Conservation (phyloP, 495 filamentous ascomycete species). For the Penicillium diatomitis region DNA sequence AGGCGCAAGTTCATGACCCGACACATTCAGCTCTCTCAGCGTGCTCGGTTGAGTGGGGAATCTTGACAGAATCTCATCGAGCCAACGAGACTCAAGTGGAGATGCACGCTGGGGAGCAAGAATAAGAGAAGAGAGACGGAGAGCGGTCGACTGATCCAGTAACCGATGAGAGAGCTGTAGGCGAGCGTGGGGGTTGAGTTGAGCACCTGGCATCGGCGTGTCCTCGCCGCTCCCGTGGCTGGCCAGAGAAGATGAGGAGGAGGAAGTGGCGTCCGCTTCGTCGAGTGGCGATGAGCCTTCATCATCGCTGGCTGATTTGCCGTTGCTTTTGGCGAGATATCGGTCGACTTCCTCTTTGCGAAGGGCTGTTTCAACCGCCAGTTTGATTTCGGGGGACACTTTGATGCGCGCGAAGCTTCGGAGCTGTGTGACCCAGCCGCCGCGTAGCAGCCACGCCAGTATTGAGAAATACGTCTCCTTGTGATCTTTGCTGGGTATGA, state of each 20-base stretch:
- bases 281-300: slow-evolving; percentile 2
- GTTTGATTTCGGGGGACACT: slow-evolving; percentile 41
- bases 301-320: slow-evolving; percentile 11
- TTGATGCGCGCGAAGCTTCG: slow-evolving; percentile 80
- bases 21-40: neutral
- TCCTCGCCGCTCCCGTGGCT: slow-evolving; percentile 35
- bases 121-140: slow-evolving; percentile 39
- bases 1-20: slow-evolving; percentile 16
- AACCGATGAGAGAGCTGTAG: slow-evolving; percentile 29
- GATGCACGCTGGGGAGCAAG: slow-evolving; percentile 46
- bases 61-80: slow-evolving; percentile 58
- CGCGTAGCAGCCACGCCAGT: slow-evolving; percentile 82
- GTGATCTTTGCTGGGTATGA: slow-evolving; percentile 84
- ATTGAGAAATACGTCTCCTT: slow-evolving; percentile 80
- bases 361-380: slow-evolving; percentile 34
- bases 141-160: slow-evolving; percentile 28
- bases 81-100: slow-evolving; percentile 57
- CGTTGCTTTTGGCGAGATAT: slow-evolving; percentile 25
- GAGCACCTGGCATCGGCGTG: slow-evolving; percentile 24
- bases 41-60: slow-evolving; percentile 33
- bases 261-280: slow-evolving; percentile 25
- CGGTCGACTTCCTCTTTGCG: slow-evolving; percentile 38
- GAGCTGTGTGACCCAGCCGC: slow-evolving; percentile 86
- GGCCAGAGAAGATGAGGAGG: slow-evolving; percentile 34
- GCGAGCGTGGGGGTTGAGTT: slow-evolving; percentile 17